Conservation (phyloP, 179 eudicot genomes). For the Beta lomatogona region DNA sequence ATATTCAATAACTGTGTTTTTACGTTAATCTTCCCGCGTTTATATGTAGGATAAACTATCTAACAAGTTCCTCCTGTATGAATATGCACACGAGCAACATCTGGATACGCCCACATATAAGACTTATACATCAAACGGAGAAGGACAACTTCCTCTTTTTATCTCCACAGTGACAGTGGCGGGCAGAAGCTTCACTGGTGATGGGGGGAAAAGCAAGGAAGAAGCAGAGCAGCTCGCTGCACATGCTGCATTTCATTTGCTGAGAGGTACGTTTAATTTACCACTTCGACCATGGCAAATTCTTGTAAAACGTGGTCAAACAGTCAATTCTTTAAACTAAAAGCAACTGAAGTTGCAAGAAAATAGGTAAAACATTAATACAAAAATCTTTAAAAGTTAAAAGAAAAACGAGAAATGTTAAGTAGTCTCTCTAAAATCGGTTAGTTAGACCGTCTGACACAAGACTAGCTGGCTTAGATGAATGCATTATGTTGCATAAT, state of each 20-base stretch:
- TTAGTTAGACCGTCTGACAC: no score
- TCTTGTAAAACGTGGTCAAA: no score
- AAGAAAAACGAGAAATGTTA: no score
- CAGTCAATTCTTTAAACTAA: no score
- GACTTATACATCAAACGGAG: slow-evolving; percentile 23
- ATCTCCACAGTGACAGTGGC: slow-evolving; percentile 33
- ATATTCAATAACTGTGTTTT: background rate
- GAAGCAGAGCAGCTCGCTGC: slow-evolving; percentile 44
- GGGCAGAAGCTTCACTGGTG: slow-evolving; percentile 35
- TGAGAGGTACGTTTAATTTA: slow-evolving; percentile 24
- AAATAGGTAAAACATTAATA: no score
- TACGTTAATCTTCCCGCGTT: background rate
- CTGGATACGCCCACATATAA: slow-evolving; percentile 27
- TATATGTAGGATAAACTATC: slow-evolving; percentile 25
- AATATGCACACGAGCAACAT: slow-evolving; percentile 26
- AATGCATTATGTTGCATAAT: background rate
- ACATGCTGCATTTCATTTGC: slow-evolving; percentile 30
- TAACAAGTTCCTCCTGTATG: slow-evolving; percentile 35
- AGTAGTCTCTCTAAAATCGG: no score
- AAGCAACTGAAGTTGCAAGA: no score
- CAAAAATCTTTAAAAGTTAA: no score
- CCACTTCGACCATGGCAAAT: no score
- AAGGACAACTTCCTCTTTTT: slow-evolving; percentile 24
- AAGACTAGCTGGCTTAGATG: no score
- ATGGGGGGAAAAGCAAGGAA: slow-evolving; percentile 33